These are phyloP conservation scores for Neurospora sp. DNA, from an alignment of 495 filamentous ascomycete species.

Conservation along the genomic window DNA sequence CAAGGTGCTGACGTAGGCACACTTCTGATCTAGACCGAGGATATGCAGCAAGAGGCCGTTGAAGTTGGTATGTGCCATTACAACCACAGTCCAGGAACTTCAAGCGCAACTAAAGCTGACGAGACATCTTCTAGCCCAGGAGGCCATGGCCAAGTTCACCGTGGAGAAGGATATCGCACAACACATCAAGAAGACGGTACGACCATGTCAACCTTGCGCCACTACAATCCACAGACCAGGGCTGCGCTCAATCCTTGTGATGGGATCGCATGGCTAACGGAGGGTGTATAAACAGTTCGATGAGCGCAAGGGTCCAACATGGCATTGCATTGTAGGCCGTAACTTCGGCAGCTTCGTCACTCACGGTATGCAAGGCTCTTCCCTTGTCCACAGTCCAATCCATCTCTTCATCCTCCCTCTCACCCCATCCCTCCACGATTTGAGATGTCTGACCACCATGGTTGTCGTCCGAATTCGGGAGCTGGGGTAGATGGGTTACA, in stretches of 20 bases:
- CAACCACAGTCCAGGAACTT: not conserved
- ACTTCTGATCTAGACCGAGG: constrained; percentile 61
- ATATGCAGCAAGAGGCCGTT: constrained; percentile 91
- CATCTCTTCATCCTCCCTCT: not conserved
- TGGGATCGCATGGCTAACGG: constrained; percentile 2
- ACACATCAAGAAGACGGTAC: constrained; percentile 7
- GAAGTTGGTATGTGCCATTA: constrained; percentile 67
- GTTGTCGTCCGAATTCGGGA: not conserved
- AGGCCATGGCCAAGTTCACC: constrained; percentile 85
- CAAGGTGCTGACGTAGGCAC: constrained; percentile 15
- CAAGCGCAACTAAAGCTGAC: not conserved
- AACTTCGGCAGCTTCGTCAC: constrained; percentile 99
- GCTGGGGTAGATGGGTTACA: not conserved
- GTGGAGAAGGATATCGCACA: constrained; percentile 69
- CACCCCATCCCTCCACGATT: not conserved
- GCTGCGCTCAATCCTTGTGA: constrained; percentile 15
- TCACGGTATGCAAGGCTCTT: constrained; percentile 54
- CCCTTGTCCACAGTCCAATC: not conserved
- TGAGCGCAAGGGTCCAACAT: constrained; percentile 82
- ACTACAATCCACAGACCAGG: constrained; percentile 77
- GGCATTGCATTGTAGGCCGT: constrained; percentile 97
- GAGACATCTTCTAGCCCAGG: constrained; percentile 52
- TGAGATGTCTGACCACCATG: not conserved
- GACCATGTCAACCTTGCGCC: not conserved
- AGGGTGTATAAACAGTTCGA: constrained; percentile 54